Base-by-base conservation (phyloP, 768 basidiomycete genomes). In the Trametes villosa region DNA sequence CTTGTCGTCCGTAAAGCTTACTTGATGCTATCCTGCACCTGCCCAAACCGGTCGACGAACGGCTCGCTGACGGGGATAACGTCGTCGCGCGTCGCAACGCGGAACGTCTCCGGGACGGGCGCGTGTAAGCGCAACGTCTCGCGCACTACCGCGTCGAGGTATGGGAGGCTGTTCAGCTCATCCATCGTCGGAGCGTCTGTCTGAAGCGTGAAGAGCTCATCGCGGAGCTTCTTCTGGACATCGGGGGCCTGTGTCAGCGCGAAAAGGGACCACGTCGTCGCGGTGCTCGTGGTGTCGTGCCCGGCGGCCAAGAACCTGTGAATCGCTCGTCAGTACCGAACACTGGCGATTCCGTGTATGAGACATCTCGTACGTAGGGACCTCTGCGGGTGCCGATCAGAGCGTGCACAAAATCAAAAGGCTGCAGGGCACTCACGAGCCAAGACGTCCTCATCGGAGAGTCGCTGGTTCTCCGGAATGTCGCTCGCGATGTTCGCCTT, bases 401-500 rank as follows among this genome's bases (percentile, higher is more conserved):
- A 29, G 17, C 9, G 18, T 1, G 46, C 11, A 30, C 18, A 17
- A 29, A 7, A 29, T 17, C 8, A 18, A 29, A 29, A 30, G 27
- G 29, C 8, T 24, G 12, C 2, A 18, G 6, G 27, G 15, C 2
- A 45, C 44, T 11, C 6, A 48, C 46, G 46, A n/a, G 46, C 46
- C 15, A 48, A n/a, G 29, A 90, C 83, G 60, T 90, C 88, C 26
- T 79, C 78, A 58, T 90, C 89, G 0, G 79, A 79, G 72, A 91
- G 75, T 40, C 76, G 75, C 66, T 86, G 85, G 41, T 66, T 74
- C 11, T 81, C 80, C 0, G 82, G 81, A 9, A 86, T 66, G 65
- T 90, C 85, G 1, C 78, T 81, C 1, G 83, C 80, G 74, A 86
- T 81, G 66, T 89, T 90, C 2, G 88, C 87, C 55, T 79, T 78